Evolutionary conservation across 768 basidiomycete genomes (phyloP).

Genomic region (Leccinum aurantiacum): DNA sequence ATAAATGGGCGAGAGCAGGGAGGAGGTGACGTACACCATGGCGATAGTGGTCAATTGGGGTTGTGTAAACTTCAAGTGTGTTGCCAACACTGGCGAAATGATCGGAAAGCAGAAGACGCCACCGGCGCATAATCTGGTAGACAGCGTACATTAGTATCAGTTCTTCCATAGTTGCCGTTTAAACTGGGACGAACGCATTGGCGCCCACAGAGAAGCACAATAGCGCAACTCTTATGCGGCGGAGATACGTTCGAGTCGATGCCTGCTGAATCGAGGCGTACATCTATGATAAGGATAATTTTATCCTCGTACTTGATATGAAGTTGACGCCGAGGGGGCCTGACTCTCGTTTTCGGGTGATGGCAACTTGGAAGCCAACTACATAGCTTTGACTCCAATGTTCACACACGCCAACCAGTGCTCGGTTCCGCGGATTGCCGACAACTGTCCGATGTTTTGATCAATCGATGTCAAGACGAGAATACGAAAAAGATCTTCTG

Average conservation of each 20-base stretch:
- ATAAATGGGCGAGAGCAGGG: not conserved
- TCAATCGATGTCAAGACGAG: not conserved
- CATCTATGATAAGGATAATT: constrained; percentile 8
- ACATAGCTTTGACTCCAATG: no score
- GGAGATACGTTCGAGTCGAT: constrained; percentile 15
- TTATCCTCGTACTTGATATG: not conserved
- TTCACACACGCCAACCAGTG: not conserved
- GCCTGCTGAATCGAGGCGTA: constrained; percentile 8
- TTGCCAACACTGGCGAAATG: constrained; percentile 60
- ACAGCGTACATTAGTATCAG: not conserved
- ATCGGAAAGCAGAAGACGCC: constrained; percentile 80
- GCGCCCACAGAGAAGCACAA: constrained; percentile 55
- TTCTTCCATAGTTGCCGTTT: not conserved
- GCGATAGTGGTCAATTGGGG: constrained; percentile 78
- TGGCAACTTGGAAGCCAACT: no score
- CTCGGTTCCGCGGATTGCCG: not conserved
- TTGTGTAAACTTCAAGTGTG: constrained; percentile 64
- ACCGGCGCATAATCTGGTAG: constrained; percentile 66
- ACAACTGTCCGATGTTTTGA: not conserved
- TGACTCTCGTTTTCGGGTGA: no score
- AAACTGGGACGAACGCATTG: constrained; percentile 54
- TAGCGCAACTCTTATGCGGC: constrained; percentile 29
- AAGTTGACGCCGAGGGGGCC: not conserved
- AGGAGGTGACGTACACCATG: constrained; percentile 59
- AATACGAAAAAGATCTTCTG: not conserved